Conservation (phyloP, 768 basidiomycete species). For the Multifurca ochricompacta region DNA sequence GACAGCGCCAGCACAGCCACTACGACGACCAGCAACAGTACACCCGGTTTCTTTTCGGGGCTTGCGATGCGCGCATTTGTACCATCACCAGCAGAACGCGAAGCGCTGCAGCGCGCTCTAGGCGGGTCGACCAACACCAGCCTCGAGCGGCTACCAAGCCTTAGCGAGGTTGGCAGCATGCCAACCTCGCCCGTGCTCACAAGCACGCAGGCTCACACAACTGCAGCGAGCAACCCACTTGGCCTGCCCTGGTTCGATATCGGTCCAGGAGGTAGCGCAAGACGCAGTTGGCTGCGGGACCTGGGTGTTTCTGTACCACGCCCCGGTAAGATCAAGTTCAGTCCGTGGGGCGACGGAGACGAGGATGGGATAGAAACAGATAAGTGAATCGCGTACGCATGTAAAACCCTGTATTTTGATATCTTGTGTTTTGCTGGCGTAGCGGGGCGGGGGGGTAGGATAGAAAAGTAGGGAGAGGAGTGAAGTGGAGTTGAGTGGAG, state of each 20-base stretch:
- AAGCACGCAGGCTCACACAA: constrained; percentile 29
- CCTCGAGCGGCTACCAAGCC: constrained; percentile 68
- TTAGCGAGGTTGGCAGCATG: constrained; percentile 68
- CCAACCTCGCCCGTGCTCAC: constrained; percentile 57
- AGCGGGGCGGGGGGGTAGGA: not conserved
- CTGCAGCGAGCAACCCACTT: constrained; percentile 8
- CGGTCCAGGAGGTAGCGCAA: constrained; percentile 17
- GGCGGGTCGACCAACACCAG: constrained; percentile 68
- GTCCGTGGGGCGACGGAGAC: constrained; percentile 78
- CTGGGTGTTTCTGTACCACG: constrained; percentile 41
- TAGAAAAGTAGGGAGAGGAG: not conserved
- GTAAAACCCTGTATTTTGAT: constrained; percentile 10
- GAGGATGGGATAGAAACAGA: constrained; percentile 8
- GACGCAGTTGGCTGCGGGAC: constrained; percentile 59
- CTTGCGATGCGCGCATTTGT: constrained; percentile 70
- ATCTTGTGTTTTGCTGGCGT: constrained; percentile 1
- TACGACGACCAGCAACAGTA: not conserved
- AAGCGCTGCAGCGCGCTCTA: constrained; percentile 72
- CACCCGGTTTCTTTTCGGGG: constrained; percentile 27
- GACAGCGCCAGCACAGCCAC: not conserved
- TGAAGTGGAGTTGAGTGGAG: not conserved
- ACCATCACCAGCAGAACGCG: constrained; percentile 81
- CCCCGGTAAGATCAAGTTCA: constrained; percentile 64
- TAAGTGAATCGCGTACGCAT: constrained; percentile 4
- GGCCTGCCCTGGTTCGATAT: constrained; percentile 21